A percentile compares a stretch with the other conserved stretches of the same genome.
phyloP scores from a whole-genome alignment of 1,139 yeast genomes.

The Zygosaccharomyces pseudobailii region DNA sequence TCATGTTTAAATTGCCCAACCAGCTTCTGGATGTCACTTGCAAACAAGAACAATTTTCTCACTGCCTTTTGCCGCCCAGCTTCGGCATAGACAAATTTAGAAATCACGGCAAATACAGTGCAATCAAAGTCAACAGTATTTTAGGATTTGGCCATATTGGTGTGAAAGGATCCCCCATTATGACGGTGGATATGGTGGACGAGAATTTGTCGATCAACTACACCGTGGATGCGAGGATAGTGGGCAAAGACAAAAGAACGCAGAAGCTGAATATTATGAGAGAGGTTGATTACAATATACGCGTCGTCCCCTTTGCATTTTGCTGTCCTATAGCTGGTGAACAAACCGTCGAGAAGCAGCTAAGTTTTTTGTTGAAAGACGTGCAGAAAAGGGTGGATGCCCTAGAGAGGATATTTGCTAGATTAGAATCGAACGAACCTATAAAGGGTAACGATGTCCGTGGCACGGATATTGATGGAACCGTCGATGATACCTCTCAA shows the following conservation, averaged over 20 bases:
- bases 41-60: slow-evolving; percentile 48
- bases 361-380: slow-evolving; percentile 15
- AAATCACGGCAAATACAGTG: slow-evolving; percentile 32
- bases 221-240: slow-evolving; percentile 29
- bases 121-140: slow-evolving; percentile 28
- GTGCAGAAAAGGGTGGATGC: slow-evolving; percentile 21
- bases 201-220: slow-evolving; percentile 31
- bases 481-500: slow-evolving; percentile 14
- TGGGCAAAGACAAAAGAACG: slow-evolving; percentile 23
- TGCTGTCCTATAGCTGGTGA: slow-evolving; percentile 22
- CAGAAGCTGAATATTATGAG: slow-evolving; percentile 23
- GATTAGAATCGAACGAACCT: slow-evolving; percentile 17
- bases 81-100: slow-evolving; percentile 50
- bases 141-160: slow-evolving; percentile 40
- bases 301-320: slow-evolving; percentile 37
- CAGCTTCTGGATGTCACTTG: slow-evolving; percentile 54
- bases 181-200: slow-evolving; percentile 35
- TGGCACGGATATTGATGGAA: slow-evolving; percentile 23
- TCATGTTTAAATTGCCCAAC: slow-evolving; percentile 58
- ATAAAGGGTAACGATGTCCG: slow-evolving; percentile 19
- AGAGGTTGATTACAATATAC: slow-evolving; percentile 30
- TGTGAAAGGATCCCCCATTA: slow-evolving; percentile 36
- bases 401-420: slow-evolving; percentile 16
- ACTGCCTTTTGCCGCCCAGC: slow-evolving; percentile 59
- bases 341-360: slow-evolving; percentile 16